Evolutionary conservation across 2,329 filamentous ascomycete genomes (phyloP).

Genomic region (Cladosporium colombiae): DNA sequence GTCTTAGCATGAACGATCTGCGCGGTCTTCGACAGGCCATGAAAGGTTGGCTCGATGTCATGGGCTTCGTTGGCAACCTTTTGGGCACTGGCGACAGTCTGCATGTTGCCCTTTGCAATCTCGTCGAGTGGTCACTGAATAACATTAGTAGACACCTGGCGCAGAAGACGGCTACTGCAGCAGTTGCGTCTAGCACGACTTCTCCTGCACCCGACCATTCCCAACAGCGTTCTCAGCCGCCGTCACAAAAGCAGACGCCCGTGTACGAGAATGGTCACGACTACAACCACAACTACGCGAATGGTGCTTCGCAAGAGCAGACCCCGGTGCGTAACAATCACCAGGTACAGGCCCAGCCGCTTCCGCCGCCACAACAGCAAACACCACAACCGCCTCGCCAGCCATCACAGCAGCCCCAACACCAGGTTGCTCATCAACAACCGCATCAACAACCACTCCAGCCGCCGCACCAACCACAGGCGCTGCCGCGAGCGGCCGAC

Average conservation of each 20-base stretch:
- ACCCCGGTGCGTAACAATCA: neutral
- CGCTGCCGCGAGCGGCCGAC: slow-evolving; percentile 11
- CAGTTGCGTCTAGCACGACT: slow-evolving; percentile 40
- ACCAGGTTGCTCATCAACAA: slow-evolving; percentile 8
- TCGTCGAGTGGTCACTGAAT: slow-evolving; percentile 52
- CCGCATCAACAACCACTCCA: slow-evolving; percentile 20
- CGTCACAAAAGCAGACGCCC: slow-evolving; percentile 8
- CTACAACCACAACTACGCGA: neutral
- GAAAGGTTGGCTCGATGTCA: slow-evolving; percentile 67
- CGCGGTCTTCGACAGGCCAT: slow-evolving; percentile 65
- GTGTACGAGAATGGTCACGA: slow-evolving; percentile 3
- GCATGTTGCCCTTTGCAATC: slow-evolving; percentile 49
- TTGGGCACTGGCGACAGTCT: slow-evolving; percentile 58
- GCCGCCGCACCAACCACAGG: slow-evolving; percentile 22
- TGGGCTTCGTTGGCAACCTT: slow-evolving; percentile 66
- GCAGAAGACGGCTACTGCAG: slow-evolving; percentile 43
- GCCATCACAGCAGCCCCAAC: neutral
- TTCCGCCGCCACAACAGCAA: slow-evolving; percentile 14
- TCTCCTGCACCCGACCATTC: slow-evolving; percentile 4
- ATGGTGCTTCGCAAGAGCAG: slow-evolving; percentile 1
- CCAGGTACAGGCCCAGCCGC: slow-evolving; percentile 3
- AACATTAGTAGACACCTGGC: slow-evolving; percentile 49
- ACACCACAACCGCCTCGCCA: slow-evolving; percentile 15
- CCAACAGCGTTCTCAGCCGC: slow-evolving; percentile 3
- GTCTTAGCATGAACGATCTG: slow-evolving; percentile 61